Conservation (phyloP, 169 alveolate genomes). For the Plasmodium gallinaceum region DNA sequence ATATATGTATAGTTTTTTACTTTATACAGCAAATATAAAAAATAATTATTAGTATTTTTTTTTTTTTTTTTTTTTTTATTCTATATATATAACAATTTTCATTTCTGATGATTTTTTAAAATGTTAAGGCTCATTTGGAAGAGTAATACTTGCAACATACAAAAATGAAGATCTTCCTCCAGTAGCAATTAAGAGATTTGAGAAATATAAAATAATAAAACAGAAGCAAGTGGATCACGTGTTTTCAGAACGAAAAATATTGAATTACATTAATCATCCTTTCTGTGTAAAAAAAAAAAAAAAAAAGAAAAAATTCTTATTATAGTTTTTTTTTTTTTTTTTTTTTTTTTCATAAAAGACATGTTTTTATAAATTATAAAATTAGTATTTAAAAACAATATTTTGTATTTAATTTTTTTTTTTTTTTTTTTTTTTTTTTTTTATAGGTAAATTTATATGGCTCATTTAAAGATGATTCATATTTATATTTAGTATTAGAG, state of each 20-base stretch:
- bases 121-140: conserved; percentile 93
- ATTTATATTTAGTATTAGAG: conserved; percentile 94
- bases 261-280: conserved; percentile 94
- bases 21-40: background rate
- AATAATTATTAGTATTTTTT: background rate
- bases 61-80: background rate
- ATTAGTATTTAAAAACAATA: too few species aligned
- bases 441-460: conserved; percentile 81
- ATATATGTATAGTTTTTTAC: background rate
- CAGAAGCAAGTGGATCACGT: conserved; percentile 95
- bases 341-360: background rate
- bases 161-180: conserved; percentile 80
- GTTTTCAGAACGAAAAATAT: conserved; percentile 94
- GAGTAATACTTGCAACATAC: conserved; percentile 93
- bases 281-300: conserved; percentile 92
- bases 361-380: background rate
- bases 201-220: conserved; percentile 86
- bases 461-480: conserved; percentile 92
- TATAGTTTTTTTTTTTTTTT: background rate
- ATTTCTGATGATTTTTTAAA: background rate
- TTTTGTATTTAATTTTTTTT: too few species aligned
- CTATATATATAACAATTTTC: too few species aligned
- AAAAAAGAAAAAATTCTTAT: background rate
- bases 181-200: conserved; percentile 88
- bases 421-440: background rate